Base-by-base conservation (phyloP, 1,284 basidiomycete genomes). In the Cutaneotrichosporon curvatum region DNA sequence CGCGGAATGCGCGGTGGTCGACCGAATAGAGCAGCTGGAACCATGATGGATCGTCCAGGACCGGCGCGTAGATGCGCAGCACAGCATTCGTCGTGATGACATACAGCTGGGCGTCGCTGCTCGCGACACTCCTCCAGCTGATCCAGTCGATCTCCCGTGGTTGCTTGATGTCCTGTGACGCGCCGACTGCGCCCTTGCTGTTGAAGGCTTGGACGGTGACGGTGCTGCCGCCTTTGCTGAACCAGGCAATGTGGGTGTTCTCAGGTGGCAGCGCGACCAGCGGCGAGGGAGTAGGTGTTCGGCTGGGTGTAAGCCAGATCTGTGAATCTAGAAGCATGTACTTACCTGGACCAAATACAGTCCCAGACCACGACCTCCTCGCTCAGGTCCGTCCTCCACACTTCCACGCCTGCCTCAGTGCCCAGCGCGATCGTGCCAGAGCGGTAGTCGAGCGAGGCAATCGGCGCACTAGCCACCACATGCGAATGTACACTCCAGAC, bases 1-100 rank as follows among this genome's bases (percentile, higher is more conserved):
- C 21, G 12, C 15, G 38, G 81, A 83, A 63, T 80, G 83, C 47
- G 81, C 71, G 37, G 70, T 74, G 16, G 81, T 83, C 49, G 61
- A 67, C 49, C 20, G 56, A 63, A 12, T 83, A 80, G 64, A 88
- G 87, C 7, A 94, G 78, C 64, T 92, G 88, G 42, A 95, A 79
- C 63, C 82, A 79, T 56, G 83, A 79, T 12, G 88, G 87, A 21
- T 83, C 81, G 68, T 95, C 91, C 20, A 95, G 73, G 16, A 95
- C 85, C 4, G 89, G 85, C 21, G 86, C 75, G 69, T 89, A 94
- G 61, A 95, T 80, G 20, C 89, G 82, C 25, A 92, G 53, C 25
- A 68, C 65, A 1, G 60, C 57, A 36, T 67, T 62, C 11, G 48
- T 48, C 0, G 69, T 63, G 40, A 65, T 64, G 4, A 63, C 64